Conservation (phyloP, 2,329 filamentous ascomycete genomes). For the Trichoderma simmonsii region DNA sequence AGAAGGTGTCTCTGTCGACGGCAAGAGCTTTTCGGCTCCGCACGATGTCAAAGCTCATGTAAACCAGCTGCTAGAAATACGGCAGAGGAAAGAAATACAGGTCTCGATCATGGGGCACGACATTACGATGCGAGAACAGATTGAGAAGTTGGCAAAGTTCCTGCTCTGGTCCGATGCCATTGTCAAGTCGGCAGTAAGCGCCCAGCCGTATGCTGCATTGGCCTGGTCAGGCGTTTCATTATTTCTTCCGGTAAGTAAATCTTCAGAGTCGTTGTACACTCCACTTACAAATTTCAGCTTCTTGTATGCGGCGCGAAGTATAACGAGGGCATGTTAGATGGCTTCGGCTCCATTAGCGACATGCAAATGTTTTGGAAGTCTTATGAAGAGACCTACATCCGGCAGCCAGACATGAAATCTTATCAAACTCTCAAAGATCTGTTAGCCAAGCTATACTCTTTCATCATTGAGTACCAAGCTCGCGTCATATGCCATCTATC, state of each 20-base stretch:
- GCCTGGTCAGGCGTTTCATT: slow-evolving; percentile 28
- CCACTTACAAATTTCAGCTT: slow-evolving; percentile 5
- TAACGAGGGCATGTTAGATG: slow-evolving; percentile 25
- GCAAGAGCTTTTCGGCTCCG: neutral
- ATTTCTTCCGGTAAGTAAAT: slow-evolving; percentile 22
- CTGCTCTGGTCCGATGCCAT: slow-evolving; percentile 25
- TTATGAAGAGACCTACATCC: slow-evolving; percentile 19
- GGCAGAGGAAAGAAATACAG: neutral
- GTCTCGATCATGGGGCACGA: slow-evolving; percentile 22
- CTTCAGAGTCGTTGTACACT: too few relatives aligned
- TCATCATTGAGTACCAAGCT: slow-evolving; percentile 14
- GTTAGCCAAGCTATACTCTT: slow-evolving; percentile 5
- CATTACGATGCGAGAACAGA: slow-evolving; percentile 24
- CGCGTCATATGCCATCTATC: slow-evolving; percentile 20
- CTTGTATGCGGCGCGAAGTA: slow-evolving; percentile 20
- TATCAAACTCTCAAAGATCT: neutral
- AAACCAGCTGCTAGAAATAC: neutral
- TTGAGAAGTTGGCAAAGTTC: slow-evolving; percentile 25
- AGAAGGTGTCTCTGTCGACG: neutral
- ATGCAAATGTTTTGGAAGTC: slow-evolving; percentile 23
- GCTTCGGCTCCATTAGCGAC: slow-evolving; percentile 22
- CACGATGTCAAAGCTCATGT: neutral
- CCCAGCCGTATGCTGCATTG: slow-evolving; percentile 26
- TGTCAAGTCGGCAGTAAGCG: slow-evolving; percentile 23
- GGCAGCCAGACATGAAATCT: neutral